Evolutionary conservation across 768 basidiomycete genomes (phyloP).

Genomic region (Hortiboletus campestris): DNA sequence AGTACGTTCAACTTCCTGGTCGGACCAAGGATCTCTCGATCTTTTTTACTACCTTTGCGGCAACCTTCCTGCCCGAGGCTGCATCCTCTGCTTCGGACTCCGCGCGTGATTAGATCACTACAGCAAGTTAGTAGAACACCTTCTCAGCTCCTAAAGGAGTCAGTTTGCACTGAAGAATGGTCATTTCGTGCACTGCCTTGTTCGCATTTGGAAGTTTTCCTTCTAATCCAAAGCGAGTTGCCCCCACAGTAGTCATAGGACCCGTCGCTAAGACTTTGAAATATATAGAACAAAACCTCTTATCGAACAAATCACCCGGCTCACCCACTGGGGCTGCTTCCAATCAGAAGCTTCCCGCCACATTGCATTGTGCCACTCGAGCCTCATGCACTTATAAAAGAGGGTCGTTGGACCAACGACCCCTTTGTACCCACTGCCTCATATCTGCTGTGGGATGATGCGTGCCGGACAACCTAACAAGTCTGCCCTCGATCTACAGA

Average conservation of each 20-base stretch:
- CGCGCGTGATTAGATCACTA: no score
- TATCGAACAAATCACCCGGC: neutral
- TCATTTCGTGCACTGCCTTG: neutral
- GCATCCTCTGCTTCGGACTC: no score
- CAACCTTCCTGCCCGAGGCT: neutral
- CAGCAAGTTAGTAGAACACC: neutral
- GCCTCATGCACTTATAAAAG: neutral
- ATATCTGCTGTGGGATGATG: no score
- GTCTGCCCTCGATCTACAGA: no score
- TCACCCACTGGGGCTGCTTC: no score
- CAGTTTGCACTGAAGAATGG: neutral
- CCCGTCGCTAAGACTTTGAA: neutral
- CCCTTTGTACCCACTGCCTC: no score
- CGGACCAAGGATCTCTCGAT: neutral
- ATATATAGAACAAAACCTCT: neutral
- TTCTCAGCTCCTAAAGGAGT: neutral
- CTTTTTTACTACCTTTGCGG: neutral
- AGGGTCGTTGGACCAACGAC: no score
- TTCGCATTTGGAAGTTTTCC: neutral
- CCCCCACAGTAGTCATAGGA: neutral
- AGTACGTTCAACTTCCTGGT: neutral
- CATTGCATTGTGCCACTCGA: no score
- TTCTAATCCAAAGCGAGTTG: neutral
- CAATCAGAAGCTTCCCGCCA: slow-evolving; percentile 10
- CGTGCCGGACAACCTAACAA: no score